Evolutionary conservation across 1,139 yeast genomes (phyloP), one percentile per base, ranked within the genome.

Genomic region (Entelexis sorbosivorans): DNA sequence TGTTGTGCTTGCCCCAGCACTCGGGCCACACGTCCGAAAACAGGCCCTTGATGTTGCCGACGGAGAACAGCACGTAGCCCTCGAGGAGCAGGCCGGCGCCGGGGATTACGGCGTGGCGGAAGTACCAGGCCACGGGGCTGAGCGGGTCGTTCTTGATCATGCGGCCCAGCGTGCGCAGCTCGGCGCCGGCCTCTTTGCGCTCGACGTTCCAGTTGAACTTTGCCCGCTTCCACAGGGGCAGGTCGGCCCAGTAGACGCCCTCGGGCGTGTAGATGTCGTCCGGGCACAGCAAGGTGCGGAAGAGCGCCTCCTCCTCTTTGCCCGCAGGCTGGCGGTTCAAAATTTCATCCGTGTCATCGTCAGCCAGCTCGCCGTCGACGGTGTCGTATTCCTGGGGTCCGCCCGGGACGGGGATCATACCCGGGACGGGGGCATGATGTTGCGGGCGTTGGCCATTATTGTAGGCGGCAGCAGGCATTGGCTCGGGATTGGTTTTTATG

Each of bases 201-300:
- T 66, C 66, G 39, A 64, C 64, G 38, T 53, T 46, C 54, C 49
- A 56, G 50, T 65, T 63, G 59, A 67, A 67, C 38, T 49, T 34
- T 31, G 58, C 46, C 20, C 63, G 61, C 60, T 65, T 43, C 29
- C 53, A 38, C n/a, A 61, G 44, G 11, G 68, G 67, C 58, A 67
- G 50, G 50, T 67, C 71, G 33, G 70, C 71, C 71, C 71, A 67
- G 62, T 67, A 67, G n/a, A 52, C 56, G 28, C 69, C 69, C 28
- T 63, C 62, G 17, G 54, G 58, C 31, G 58, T 57, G 57, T 64
- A 66, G 19, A 64, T 56, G 44, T 66, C 70, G 24, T 53, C 58
- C 7, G 70, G 70, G 48, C 63, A 64, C 32, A 66, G 56, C 22
- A 67, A 52, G 50, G 63, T 58, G 44, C 60, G 59, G 60, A 66